Base-by-base conservation (phyloP, 306 rosid genomes). In the Spatholobus suberectus region DNA sequence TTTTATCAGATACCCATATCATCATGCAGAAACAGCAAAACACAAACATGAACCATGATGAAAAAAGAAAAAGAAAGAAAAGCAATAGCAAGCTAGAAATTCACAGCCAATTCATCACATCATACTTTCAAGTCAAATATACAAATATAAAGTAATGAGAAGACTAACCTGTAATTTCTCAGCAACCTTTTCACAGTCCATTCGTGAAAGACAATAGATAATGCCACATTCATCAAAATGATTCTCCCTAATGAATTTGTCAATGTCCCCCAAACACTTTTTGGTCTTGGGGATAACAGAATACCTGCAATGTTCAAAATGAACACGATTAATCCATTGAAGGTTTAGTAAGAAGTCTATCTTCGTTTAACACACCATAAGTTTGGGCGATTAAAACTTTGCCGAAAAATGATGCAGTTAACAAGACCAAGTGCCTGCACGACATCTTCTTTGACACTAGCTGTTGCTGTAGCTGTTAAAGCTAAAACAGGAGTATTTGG, bases 381-480 rank as follows among this genome's bases (percentile, higher is more conserved):
- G 86, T 96, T 96, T 90, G 96, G 97, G 76, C 99, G 97, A 90
- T 96, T 96, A 83, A 94, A 96, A 90, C 99, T 96, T 92, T 96
- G 99, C 78, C 96, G 97, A 78, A 96, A 96, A 85, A 96, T 71
- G 76, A 96, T 62, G 87, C 99, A 96, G 88, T 96, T 96, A 67
- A 91, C 90, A 44, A 94, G 98, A 70, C 99, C 98, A 54, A 96
- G 97, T 82, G 99, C 99, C 85, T 89, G 99, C 85, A 96, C 99
- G 40, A 96, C 99, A 87, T 96, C 99, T 86, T 96, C 99, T 87
- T 96, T 96, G 66, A 96, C 99, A 81, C 99, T 93, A 74, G 98
- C 97, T 38, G 99, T 96, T 81, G 99, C 99, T 65, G 99, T 96
- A 80, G 99, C 99, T 35, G 99, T 96, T 82, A 96, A 84, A 83